Evolutionary conservation across 2,329 filamentous ascomycete genomes (phyloP).

Genomic region (Fusarium redolens): DNA sequence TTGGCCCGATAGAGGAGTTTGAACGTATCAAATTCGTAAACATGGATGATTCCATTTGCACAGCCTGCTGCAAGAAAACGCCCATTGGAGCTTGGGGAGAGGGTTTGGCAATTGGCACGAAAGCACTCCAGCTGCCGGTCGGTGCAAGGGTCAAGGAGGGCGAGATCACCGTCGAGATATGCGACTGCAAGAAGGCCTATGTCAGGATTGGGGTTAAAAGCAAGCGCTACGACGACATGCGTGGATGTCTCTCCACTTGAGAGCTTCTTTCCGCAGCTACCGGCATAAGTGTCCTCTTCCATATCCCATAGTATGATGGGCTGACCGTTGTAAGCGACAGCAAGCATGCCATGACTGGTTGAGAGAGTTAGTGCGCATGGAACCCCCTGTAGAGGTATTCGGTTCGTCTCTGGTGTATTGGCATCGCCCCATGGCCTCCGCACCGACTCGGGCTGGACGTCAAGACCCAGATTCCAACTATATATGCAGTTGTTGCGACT

Average conservation of each 20-base stretch:
- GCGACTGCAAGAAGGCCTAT: constrained; percentile 46
- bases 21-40: constrained; percentile 48
- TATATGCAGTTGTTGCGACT: constrained; percentile 43
- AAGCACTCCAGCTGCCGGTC: constrained; percentile 41
- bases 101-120: constrained; percentile 45
- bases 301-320: constrained; percentile 52
- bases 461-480: constrained; percentile 44
- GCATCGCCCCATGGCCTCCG: constrained; percentile 40
- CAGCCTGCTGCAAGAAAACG: constrained; percentile 45
- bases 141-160: constrained; percentile 46
- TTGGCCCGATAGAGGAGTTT: constrained; percentile 31
- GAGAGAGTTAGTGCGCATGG: constrained; percentile 46
- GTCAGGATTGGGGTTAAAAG: constrained; percentile 51
- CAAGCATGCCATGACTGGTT: constrained; percentile 47
- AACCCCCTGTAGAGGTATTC: constrained; percentile 17
- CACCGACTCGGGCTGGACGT: constrained; percentile 14
- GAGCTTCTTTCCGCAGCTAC: constrained; percentile 50
- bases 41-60: constrained; percentile 41
- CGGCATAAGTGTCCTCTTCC: constrained; percentile 45
- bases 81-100: constrained; percentile 48
- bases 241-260: constrained; percentile 46
- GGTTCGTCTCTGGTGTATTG: constrained; percentile 17
- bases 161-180: constrained; percentile 50
- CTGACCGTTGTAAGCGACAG: constrained; percentile 47
- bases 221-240: constrained; percentile 46